phyloP scores from a whole-genome alignment of 2,329 filamentous ascomycete species.

The Cercospora sesami region DNA sequence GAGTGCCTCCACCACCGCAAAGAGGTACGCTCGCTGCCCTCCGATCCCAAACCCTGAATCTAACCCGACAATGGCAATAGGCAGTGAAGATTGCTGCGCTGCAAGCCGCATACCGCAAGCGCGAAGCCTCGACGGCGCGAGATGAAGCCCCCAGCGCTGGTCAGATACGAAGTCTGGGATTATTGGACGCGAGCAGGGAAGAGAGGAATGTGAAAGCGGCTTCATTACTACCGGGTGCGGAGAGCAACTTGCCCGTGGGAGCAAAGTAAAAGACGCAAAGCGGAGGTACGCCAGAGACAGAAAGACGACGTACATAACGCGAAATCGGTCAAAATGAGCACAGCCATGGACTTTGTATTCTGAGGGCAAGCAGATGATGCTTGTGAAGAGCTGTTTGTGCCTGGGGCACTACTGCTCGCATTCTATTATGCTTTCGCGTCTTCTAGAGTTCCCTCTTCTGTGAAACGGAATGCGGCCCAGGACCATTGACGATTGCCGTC shows the following conservation, averaged over 20 bases:
- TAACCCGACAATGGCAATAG: conserved; percentile 48
- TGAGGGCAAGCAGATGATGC: background rate
- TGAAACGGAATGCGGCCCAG: conserved; percentile 40
- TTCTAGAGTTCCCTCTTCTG: conserved; percentile 23
- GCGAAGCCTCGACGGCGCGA: conserved; percentile 70
- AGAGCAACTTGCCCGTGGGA: conserved; percentile 29
- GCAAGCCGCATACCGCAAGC: conserved; percentile 81
- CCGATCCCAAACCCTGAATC: background rate
- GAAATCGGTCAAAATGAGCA: background rate
- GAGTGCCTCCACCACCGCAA: conserved; percentile 99
- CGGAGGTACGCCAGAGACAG: background rate
- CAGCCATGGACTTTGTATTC: conserved; percentile 1
- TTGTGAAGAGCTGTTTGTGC: conserved; percentile 1
- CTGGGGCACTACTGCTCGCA: background rate
- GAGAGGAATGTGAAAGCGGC: conserved; percentile 57
- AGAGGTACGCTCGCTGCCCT: conserved; percentile 66
- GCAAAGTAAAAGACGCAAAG: conserved; percentile 13
- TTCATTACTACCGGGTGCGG: conserved; percentile 43
- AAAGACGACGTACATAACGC: background rate
- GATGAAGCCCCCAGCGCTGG: conserved; percentile 80
- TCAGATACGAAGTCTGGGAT: conserved; percentile 81
- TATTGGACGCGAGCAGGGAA: conserved; percentile 76
- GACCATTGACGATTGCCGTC: conserved; percentile 40
- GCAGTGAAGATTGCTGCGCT: conserved; percentile 74
- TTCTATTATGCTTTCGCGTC: conserved; percentile 10